Evolutionary conservation across 2,329 filamentous ascomycete species (phyloP).

Genomic region (Paecilomyces niveus): DNA sequence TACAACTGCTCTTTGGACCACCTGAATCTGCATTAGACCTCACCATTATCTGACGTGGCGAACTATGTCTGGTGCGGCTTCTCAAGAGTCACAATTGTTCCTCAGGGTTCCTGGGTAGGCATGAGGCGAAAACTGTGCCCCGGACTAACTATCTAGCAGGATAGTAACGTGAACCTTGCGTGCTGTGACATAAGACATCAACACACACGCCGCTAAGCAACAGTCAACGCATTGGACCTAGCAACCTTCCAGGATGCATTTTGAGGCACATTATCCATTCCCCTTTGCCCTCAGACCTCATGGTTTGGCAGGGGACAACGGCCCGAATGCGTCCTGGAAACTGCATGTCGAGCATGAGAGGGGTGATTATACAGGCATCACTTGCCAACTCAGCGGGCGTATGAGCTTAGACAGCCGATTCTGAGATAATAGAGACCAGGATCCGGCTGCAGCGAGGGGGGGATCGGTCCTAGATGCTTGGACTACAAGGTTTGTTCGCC

Average conservation of each 20-base stretch:
- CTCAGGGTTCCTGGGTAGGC: slow-evolving; percentile 15
- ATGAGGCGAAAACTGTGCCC: slow-evolving; percentile 11
- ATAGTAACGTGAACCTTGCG: background rate
- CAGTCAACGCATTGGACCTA: background rate
- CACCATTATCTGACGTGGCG: slow-evolving; percentile 36
- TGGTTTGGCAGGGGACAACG: background rate
- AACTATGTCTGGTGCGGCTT: slow-evolving; percentile 24
- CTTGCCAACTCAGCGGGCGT: background rate
- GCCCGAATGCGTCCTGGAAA: background rate
- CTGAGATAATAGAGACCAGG: background rate
- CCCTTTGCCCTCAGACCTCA: background rate
- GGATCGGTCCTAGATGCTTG: slow-evolving; percentile 10
- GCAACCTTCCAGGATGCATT: slow-evolving; percentile 2
- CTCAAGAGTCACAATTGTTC: slow-evolving; percentile 14
- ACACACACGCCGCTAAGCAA: background rate
- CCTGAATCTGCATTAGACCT: slow-evolving; percentile 33
- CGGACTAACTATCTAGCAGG: background rate
- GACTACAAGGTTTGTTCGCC: slow-evolving; percentile 19
- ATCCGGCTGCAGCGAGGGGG: slow-evolving; percentile 7
- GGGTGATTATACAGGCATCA: background rate
- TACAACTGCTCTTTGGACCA: slow-evolving; percentile 25
- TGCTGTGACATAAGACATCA: background rate
- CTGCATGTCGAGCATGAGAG: background rate
- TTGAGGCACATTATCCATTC: slow-evolving; percentile 1
- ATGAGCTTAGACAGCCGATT: background rate